Evolutionary conservation across 2,329 filamentous ascomycete species (phyloP).

Genomic region (Dothideomycetes sp.): DNA sequence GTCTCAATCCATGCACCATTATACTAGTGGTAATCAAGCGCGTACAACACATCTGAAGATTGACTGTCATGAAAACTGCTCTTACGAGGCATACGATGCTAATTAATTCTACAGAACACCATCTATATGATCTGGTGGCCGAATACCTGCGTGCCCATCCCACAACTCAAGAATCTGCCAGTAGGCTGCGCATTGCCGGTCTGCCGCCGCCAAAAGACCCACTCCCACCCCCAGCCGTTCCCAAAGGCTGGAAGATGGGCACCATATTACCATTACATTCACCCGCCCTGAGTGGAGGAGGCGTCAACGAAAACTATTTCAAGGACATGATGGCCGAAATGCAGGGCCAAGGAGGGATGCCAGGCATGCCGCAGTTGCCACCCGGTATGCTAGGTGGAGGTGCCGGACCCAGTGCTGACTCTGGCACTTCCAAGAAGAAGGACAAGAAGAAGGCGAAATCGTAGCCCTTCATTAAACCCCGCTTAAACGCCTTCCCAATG

Average conservation of each 20-base stretch:
- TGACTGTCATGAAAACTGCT: background rate
- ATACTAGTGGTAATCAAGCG: too few species aligned
- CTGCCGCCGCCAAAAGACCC: conserved; percentile 54
- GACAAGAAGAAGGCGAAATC: conserved; percentile 8
- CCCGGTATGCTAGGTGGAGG: conserved; percentile 3
- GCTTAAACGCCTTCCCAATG: background rate
- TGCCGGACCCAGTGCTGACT: conserved; percentile 4
- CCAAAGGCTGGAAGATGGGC: conserved; percentile 84
- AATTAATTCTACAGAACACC: conserved; percentile 54
- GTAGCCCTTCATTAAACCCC: background rate
- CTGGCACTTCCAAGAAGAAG: conserved; percentile 6
- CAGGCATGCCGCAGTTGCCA: conserved; percentile 7
- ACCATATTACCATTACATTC: conserved; percentile 77
- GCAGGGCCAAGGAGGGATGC: conserved; percentile 33
- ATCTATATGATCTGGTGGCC: conserved; percentile 74
- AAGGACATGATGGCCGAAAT: conserved; percentile 97
- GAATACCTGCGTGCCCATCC: conserved; percentile 68
- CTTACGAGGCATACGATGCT: too few species aligned
- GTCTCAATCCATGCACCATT: too few species aligned
- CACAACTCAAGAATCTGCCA: conserved; percentile 59
- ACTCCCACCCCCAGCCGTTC: conserved; percentile 50
- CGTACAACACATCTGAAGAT: too few species aligned
- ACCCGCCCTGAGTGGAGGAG: conserved; percentile 81
- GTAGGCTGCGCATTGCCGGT: conserved; percentile 63
- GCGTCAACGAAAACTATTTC: conserved; percentile 86